Evolutionary conservation across 176 grass and related monocot species (phyloP).

Genomic region (Zoysia japonica): DNA sequence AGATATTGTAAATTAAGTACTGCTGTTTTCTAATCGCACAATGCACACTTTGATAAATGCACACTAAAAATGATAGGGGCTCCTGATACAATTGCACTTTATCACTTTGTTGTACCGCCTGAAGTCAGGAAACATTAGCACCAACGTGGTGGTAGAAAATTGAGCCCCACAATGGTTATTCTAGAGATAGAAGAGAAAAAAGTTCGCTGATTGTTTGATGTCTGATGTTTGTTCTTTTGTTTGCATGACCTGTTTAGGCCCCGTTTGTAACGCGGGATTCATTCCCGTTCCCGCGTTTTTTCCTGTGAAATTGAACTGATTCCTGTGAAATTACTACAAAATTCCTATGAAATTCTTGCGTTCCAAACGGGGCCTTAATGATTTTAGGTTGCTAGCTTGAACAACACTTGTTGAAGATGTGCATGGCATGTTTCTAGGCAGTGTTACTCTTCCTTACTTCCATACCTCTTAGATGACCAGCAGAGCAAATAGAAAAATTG

Average conservation of each 20-base stretch:
- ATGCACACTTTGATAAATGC: conserved; percentile 8
- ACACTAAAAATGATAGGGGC: neutral
- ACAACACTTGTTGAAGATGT: neutral
- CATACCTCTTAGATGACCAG: neutral
- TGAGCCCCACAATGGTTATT: neutral
- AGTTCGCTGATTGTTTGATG: neutral
- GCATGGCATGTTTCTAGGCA: neutral
- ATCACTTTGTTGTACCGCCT: neutral
- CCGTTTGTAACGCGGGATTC: too few relatives aligned
- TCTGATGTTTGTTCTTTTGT: neutral
- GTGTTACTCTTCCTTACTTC: neutral
- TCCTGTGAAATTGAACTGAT: too few relatives aligned
- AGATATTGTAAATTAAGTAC: neutral
- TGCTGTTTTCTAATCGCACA: conserved; percentile 9
- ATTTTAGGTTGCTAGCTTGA: conserved; percentile 11
- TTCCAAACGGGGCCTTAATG: too few relatives aligned
- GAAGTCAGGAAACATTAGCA: neutral
- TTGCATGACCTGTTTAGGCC: conserved; percentile 4
- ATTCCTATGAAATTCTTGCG: too few relatives aligned
- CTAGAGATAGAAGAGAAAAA: neutral
- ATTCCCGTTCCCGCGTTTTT: too few relatives aligned
- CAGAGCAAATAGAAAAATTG: neutral
- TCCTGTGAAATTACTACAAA: too few relatives aligned
- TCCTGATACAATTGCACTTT: neutral
- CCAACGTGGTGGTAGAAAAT: neutral